Conservation (phyloP, 352 stramenopile species). For the Phytophthora tubulina region DNA sequence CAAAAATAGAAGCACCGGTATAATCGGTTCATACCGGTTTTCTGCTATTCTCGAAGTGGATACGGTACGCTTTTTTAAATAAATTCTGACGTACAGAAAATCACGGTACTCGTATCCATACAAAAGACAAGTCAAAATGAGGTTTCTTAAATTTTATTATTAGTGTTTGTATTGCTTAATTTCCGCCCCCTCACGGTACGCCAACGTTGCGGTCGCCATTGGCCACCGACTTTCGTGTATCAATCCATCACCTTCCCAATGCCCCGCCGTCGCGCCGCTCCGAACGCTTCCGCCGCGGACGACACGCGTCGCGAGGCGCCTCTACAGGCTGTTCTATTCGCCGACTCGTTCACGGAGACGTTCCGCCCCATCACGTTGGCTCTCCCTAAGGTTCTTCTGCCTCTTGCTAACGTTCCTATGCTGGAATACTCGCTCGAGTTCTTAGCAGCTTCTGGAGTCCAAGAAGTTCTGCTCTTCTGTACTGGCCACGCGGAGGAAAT, state of each 20-base stretch:
- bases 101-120: too few species aligned
- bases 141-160: too few species aligned
- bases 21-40: neutral
- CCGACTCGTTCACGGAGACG: slow-evolving; percentile 94
- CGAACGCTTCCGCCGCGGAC: slow-evolving; percentile 44
- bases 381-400: slow-evolving; percentile 94
- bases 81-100: too few species aligned
- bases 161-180: too few species aligned
- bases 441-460: slow-evolving; percentile 92
- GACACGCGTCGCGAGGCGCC: slow-evolving; percentile 92
- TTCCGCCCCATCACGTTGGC: slow-evolving; percentile 94
- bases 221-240: too few species aligned
- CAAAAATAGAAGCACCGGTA: slow-evolving; percentile 1
- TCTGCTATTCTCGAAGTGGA: neutral
- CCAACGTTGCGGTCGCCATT: too few species aligned
- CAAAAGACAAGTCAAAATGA: too few species aligned
- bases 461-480: slow-evolving; percentile 97
- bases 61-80: too few species aligned
- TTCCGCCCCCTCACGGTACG: too few species aligned
- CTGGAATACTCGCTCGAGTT: slow-evolving; percentile 99
- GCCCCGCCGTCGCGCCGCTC: slow-evolving; percentile 20
- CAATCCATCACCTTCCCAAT: slow-evolving; percentile 15
- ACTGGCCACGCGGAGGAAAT: slow-evolving; percentile 89
- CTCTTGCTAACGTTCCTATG: slow-evolving; percentile 97
- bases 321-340: slow-evolving; percentile 97